Percentiles rank a stretch among this genome's conserved stretches.
Conservation (phyloP, 1,284 basidiomycete species). For the Naganishia sp. region DNA sequence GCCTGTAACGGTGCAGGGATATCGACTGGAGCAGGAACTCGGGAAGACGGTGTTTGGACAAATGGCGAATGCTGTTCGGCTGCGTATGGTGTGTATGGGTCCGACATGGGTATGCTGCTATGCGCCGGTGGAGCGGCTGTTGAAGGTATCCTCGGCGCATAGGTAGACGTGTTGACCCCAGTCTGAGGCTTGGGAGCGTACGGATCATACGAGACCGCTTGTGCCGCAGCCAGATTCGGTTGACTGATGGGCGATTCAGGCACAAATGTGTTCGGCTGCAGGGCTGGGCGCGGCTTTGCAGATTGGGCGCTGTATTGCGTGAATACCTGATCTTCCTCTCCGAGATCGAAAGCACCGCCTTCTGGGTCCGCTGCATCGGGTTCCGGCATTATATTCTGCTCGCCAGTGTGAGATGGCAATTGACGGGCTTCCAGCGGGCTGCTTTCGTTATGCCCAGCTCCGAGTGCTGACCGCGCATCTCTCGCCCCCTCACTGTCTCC, state of each 20-base stretch:
- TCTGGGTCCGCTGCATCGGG: constrained; percentile 14
- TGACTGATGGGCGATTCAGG: constrained; percentile 3
- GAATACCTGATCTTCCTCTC: constrained; percentile 2
- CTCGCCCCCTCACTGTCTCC: not conserved
- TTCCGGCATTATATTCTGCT: not conserved
- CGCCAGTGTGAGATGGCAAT: too few relatives aligned
- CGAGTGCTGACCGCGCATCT: not conserved
- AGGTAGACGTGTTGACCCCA: not conserved
- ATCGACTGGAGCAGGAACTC: not conserved
- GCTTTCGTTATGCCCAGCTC: not conserved
- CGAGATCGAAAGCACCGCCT: constrained; percentile 8
- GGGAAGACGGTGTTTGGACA: not conserved
- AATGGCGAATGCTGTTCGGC: not conserved
- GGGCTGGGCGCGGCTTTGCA: constrained; percentile 4
- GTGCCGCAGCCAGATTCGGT: not conserved
- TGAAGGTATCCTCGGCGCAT: not conserved
- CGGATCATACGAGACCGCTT: constrained; percentile 8
- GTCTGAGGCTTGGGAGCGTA: constrained; percentile 14
- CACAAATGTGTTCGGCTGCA: constrained; percentile 10
- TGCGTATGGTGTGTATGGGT: constrained; percentile 10
- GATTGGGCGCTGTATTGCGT: constrained; percentile 8
- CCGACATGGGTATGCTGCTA: not conserved
- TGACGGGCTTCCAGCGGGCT: too few relatives aligned
- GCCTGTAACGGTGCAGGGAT: not conserved
- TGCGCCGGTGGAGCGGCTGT: constrained; percentile 1